Evolutionary conservation across 192 early-diverging fungal genomes (phyloP).

Genomic region (Fimicolochytrium jonesii): DNA sequence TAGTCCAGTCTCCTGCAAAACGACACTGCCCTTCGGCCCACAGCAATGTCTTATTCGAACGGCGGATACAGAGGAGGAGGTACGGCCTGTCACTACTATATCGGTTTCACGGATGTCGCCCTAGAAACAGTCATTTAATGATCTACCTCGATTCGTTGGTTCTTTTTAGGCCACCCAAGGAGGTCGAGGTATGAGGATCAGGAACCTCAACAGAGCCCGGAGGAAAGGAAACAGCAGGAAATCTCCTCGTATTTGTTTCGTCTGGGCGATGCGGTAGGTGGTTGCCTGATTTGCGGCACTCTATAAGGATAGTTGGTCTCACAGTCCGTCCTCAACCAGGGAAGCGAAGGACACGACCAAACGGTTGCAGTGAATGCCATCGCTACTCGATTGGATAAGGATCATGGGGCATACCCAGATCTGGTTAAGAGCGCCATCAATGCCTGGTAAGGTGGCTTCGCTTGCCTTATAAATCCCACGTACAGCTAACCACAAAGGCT

Average conservation of each 20-base stretch:
- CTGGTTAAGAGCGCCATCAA: neutral
- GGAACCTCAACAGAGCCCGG: neutral
- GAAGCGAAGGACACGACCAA: neutral
- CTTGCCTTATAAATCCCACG: neutral
- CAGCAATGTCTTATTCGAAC: neutral
- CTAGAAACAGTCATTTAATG: neutral
- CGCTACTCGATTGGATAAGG: neutral
- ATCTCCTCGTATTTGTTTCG: neutral
- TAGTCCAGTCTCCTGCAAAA: neutral
- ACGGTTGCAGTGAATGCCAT: neutral
- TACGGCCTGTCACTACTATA: neutral
- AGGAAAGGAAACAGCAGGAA: conserved; percentile 9
- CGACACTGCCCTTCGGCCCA: too few relatives aligned
- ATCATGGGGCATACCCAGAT: neutral
- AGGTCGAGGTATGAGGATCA: neutral
- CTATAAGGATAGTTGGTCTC: neutral
- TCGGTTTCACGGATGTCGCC: neutral
- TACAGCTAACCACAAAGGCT: neutral
- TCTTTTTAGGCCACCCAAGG: neutral
- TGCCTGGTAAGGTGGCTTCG: conserved; percentile 10
- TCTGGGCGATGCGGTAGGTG: conserved; percentile 5
- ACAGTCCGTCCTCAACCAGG: neutral
- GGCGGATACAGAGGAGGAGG: neutral
- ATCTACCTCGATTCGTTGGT: neutral
- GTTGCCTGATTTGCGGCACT: neutral